Conservation (phyloP, 306 rosid species). For the Mucuna pruriens region DNA sequence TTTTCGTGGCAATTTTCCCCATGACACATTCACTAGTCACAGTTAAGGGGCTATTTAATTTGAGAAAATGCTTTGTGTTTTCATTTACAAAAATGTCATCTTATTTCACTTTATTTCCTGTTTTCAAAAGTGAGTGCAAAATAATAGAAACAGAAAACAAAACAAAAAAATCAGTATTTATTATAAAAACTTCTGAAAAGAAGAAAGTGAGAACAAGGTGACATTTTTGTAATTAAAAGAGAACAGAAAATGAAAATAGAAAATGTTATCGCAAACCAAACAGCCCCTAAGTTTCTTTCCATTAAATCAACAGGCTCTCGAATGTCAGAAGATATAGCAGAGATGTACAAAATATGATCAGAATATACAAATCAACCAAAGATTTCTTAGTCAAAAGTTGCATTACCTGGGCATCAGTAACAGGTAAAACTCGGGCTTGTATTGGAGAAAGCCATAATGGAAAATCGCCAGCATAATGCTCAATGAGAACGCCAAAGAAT, state of each 20-base stretch:
- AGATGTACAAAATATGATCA: neutral
- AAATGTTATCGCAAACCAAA: neutral
- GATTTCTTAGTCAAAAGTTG: constrained; percentile 3
- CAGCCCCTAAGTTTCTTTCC: neutral
- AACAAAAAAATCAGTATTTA: neutral
- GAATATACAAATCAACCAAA: neutral
- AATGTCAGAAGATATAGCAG: neutral
- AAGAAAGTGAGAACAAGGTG: neutral
- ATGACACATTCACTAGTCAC: neutral
- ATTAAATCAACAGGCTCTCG: neutral
- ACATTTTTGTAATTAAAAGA: neutral
- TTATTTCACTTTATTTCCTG: neutral
- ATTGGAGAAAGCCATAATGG: constrained; percentile 97
- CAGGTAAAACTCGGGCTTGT: constrained; percentile 92
- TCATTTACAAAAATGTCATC: neutral
- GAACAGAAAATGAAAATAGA: neutral
- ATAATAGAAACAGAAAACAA: neutral
- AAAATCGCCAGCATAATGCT: constrained; percentile 96
- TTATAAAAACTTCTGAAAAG: neutral
- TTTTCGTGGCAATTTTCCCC: neutral
- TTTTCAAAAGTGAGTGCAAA: neutral
- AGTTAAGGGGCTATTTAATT: neutral
- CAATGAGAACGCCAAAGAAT: constrained; percentile 93
- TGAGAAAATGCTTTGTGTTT: neutral
- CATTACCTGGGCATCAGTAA: constrained; percentile 86